Evolutionary conservation across 805 yeast genomes (phyloP).

Genomic region (Pichia nakasei): DNA sequence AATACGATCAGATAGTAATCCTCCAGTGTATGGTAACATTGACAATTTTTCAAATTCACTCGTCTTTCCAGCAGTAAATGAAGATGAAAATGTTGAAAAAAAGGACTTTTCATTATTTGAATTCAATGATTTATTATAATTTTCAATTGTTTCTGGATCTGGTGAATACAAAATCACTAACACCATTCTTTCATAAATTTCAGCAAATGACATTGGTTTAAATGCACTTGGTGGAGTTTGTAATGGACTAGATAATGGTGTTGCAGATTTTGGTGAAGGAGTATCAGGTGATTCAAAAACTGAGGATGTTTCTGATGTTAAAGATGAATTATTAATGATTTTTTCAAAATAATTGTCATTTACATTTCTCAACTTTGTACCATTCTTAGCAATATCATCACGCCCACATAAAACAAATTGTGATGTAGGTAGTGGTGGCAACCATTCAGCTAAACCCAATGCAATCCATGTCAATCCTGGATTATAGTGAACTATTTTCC

Average conservation of each 20-base stretch:
- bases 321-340: conserved; percentile 14
- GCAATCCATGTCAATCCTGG: conserved; percentile 85
- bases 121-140: background rate
- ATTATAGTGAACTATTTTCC: conserved; percentile 65
- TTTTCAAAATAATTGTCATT: conserved; percentile 27
- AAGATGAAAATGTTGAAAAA: too few species aligned
- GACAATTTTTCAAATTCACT: conserved; percentile 14
- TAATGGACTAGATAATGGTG: conserved; percentile 18
- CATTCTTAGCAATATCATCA: conserved; percentile 33
- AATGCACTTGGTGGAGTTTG: conserved; percentile 13
- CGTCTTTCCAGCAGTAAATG: conserved; percentile 9
- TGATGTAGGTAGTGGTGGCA: conserved; percentile 52
- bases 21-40: conserved; percentile 33
- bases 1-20: conserved; percentile 56
- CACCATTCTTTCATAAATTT: conserved; percentile 65
- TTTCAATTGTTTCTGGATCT: conserved; percentile 27
- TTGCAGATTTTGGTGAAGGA: conserved; percentile 20
- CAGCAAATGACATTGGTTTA: conserved; percentile 47
- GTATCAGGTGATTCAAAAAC: conserved; percentile 18
- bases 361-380: conserved; percentile 28
- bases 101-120: background rate
- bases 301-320: conserved; percentile 14
- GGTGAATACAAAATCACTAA: conserved; percentile 72
- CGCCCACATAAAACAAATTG: conserved; percentile 49
- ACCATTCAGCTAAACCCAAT: conserved; percentile 81